Evolutionary conservation across 1,139 yeast species (phyloP).

Genomic region (Sugiyamaella xylanicola): DNA sequence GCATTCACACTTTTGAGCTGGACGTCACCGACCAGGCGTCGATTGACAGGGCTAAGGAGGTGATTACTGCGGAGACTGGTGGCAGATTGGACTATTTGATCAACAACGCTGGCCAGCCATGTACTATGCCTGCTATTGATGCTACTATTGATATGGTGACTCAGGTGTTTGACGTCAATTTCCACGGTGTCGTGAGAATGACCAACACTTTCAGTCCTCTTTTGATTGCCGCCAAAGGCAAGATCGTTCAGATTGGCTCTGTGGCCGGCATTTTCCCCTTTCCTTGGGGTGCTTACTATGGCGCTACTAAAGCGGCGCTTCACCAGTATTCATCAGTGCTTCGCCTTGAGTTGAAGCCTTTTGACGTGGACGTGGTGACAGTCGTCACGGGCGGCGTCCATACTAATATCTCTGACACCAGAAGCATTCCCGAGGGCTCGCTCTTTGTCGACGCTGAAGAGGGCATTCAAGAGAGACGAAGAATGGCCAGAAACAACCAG

Average conservation of each 20-base stretch:
- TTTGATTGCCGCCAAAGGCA: slow-evolving; percentile 68
- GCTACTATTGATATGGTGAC: slow-evolving; percentile 58
- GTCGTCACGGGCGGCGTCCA: slow-evolving; percentile 69
- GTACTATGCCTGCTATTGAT: slow-evolving; percentile 72
- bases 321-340: slow-evolving; percentile 67
- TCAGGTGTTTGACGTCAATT: slow-evolving; percentile 66
- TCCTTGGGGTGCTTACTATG: slow-evolving; percentile 70
- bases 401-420: slow-evolving; percentile 60
- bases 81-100: slow-evolving; percentile 59
- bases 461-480: slow-evolving; percentile 56
- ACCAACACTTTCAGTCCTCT: slow-evolving; percentile 60
- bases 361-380: slow-evolving; percentile 71
- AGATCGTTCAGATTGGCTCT: slow-evolving; percentile 75
- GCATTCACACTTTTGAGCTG: slow-evolving; percentile 45
- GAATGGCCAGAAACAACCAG: slow-evolving; percentile 59
- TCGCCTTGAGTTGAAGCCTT: slow-evolving; percentile 69
- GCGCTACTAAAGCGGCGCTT: slow-evolving; percentile 77
- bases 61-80: slow-evolving; percentile 47
- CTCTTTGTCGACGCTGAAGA: slow-evolving; percentile 51
- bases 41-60: slow-evolving; percentile 50
- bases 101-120: slow-evolving; percentile 68
- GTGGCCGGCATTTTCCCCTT: slow-evolving; percentile 66
- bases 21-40: slow-evolving; percentile 60
- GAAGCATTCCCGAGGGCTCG: slow-evolving; percentile 59
- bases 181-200: slow-evolving; percentile 66